These are phyloP conservation scores for Rheum nobile DNA, from an alignment of 148 eudicot species.

Conservation along the genomic window DNA sequence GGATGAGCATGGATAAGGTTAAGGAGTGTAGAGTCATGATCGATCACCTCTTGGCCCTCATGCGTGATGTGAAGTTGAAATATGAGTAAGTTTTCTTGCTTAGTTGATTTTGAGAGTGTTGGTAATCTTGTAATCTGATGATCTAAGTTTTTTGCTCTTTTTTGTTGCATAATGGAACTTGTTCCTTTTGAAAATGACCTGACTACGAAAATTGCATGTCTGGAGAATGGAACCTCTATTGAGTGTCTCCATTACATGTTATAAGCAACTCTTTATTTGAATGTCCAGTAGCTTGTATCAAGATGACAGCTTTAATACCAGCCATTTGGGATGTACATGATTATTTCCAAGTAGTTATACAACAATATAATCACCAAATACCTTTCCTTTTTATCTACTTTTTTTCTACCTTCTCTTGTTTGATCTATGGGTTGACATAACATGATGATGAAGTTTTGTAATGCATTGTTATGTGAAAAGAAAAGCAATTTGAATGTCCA, in stretches of 20 bases:
- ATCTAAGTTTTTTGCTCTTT: too few species aligned
- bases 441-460: too few species aligned
- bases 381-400: too few species aligned
- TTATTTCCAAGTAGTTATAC: not conserved
- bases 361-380: not conserved
- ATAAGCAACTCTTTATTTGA: not conserved
- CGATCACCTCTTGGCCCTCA: constrained; percentile 53
- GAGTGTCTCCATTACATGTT: not conserved
- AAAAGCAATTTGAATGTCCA: too few species aligned
- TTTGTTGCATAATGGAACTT: constrained; percentile 45
- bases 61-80: constrained; percentile 56
- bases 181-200: constrained; percentile 43
- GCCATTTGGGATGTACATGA: not conserved
- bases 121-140: not conserved
- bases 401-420: too few species aligned
- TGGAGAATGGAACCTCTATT: not conserved
- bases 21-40: constrained; percentile 60
- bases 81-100: constrained; percentile 48
- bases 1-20: constrained; percentile 60
- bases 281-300: not conserved
- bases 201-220: too few species aligned
- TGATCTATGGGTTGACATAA: too few species aligned
- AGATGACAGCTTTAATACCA: not conserved
- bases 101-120: not conserved
- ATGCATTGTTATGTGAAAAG: too few species aligned